phyloP scores from a whole-genome alignment of 805 yeast species.

The Candida pseudoglaebosa region DNA sequence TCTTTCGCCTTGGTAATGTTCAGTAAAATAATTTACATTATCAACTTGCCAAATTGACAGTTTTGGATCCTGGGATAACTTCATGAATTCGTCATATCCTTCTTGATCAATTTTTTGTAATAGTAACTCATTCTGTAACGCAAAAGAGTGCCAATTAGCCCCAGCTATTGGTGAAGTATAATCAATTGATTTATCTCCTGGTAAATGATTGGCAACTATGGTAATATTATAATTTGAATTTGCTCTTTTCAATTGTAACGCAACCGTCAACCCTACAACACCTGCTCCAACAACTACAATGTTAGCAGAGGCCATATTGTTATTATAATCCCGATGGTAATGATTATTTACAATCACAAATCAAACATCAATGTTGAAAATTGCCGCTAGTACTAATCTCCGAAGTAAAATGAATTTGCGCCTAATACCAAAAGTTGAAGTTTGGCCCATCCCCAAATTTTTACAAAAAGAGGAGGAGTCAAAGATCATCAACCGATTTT shows the following conservation, averaged over 20 bases:
- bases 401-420: too few relatives aligned
- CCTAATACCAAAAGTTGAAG: too few relatives aligned
- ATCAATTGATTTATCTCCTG: slow-evolving; percentile 49
- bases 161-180: slow-evolving; percentile 71
- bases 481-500: too few relatives aligned
- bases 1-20: slow-evolving; percentile 9
- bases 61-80: slow-evolving; percentile 46
- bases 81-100: slow-evolving; percentile 45
- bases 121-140: slow-evolving; percentile 32
- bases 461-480: too few relatives aligned
- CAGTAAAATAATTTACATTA: slow-evolving; percentile 16
- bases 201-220: slow-evolving; percentile 38
- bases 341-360: too few relatives aligned
- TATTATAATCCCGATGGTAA: neutral
- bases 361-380: too few relatives aligned
- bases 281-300: slow-evolving; percentile 32
- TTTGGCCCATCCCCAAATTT: too few relatives aligned
- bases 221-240: slow-evolving; percentile 22
- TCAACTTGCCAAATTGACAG: slow-evolving; percentile 41
- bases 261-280: slow-evolving; percentile 35
- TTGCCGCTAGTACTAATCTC: too few relatives aligned
- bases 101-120: slow-evolving; percentile 43
- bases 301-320: neutral
- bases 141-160: slow-evolving; percentile 68
- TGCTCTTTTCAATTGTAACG: slow-evolving; percentile 24